phyloP scores from a whole-genome alignment of 2,329 filamentous ascomycete species.

The Neofusicoccum sp. region DNA sequence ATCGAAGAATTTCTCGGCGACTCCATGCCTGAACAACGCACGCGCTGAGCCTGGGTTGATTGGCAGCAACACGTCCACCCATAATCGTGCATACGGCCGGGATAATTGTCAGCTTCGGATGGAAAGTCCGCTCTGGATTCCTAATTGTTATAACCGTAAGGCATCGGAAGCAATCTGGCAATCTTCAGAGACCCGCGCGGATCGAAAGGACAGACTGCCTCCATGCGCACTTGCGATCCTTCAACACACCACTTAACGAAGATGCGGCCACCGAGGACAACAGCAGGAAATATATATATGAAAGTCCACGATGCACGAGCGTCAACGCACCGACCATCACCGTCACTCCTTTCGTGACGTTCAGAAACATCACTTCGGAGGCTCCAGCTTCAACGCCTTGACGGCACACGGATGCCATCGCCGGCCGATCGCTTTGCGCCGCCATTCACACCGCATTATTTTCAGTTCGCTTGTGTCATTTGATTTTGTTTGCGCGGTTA shows the following conservation, averaged over 20 bases:
- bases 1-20: constrained; percentile 6
- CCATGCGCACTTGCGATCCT: no score
- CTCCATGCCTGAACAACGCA: background rate
- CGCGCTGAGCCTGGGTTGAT: background rate
- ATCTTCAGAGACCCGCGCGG: background rate
- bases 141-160: no score
- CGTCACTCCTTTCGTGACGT: background rate
- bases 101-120: background rate
- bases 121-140: no score
- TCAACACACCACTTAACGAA: no score
- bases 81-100: background rate
- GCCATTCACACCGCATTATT: background rate
- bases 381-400: background rate
- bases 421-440: background rate
- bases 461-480: background rate
- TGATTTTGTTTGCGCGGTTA: background rate
- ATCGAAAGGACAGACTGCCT: no score
- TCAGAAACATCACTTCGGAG: background rate
- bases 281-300: background rate
- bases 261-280: background rate
- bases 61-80: background rate
- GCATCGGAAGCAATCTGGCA: background rate
- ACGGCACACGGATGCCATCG: background rate
- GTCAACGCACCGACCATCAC: background rate
- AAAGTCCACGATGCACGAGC: background rate